Evolutionary conservation across 2,329 filamentous ascomycete genomes (phyloP).

Genomic region (Xylariales sp.): DNA sequence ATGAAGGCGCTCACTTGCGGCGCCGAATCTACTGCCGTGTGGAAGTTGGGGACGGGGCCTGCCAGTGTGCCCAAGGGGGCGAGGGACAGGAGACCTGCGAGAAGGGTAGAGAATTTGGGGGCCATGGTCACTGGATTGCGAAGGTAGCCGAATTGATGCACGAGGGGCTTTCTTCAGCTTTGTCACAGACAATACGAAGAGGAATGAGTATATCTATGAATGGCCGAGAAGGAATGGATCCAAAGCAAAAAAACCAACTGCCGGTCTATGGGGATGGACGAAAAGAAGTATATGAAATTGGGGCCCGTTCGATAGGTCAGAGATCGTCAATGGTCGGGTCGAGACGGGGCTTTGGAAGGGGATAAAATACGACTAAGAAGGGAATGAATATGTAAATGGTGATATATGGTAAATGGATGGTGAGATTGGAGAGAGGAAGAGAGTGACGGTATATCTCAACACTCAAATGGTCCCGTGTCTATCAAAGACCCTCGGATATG

Average conservation of each 20-base stretch:
- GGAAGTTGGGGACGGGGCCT: constrained; percentile 39
- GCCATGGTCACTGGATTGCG: constrained; percentile 44
- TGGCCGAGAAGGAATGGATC: constrained; percentile 8
- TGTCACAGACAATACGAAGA: constrained; percentile 46
- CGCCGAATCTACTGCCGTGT: constrained; percentile 34
- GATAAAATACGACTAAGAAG: constrained; percentile 24
- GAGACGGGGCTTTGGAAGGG: constrained; percentile 14
- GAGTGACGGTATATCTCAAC: constrained; percentile 28
- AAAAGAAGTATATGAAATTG: constrained; percentile 27
- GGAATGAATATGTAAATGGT: constrained; percentile 17
- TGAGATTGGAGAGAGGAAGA: constrained; percentile 20
- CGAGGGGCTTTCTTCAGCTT: constrained; percentile 29
- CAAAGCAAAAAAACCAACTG: constrained; percentile 13
- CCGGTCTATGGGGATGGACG: constrained; percentile 30
- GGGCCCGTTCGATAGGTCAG: constrained; percentile 19
- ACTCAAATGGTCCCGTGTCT: constrained; percentile 31
- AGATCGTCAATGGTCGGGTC: constrained; percentile 21
- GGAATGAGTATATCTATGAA: constrained; percentile 19
- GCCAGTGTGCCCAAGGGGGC: constrained; percentile 45
- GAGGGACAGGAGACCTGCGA: constrained; percentile 47
- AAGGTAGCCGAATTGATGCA: neutral
- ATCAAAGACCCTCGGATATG: constrained; percentile 34
- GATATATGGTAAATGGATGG: constrained; percentile 9
- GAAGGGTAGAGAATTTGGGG: constrained; percentile 45
- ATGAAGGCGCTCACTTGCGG: constrained; percentile 57